Evolutionary conservation across 129 eudicot genomes (phyloP), one percentile per base, ranked within the genome.

Genomic region (Flaveria ramosissima): DNA sequence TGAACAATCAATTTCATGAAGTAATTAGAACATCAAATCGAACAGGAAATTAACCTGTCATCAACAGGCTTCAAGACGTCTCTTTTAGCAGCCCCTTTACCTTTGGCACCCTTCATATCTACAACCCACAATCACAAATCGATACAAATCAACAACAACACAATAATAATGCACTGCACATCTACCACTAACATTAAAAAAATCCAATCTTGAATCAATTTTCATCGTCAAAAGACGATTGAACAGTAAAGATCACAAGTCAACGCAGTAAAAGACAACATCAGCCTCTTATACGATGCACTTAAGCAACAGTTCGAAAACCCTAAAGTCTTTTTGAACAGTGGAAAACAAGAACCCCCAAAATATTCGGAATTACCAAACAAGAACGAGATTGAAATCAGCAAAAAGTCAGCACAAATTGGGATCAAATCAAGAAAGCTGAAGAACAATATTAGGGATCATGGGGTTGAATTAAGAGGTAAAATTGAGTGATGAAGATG

Each of bases 41-140:
- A 65, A 9, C 9, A 73, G 24, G 50, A 71, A 75, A 66, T 76
- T 27, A 64, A 51, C 97, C 83, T 85, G 74, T 92, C 97, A 77
- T 89, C 92, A 71, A 83, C 92, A 73, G 92, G 89, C 92, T 92
- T 92, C 92, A 92, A 82, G 14, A 74, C 60, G 46, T 89, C 96
- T 68, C 83, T 87, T 72, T 71, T 91, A 50, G 86, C 83, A 24
- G 90, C 83, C 15, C 86, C 95, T 74, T 82, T 89, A 48, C 92
- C 93, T 84, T 86, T 89, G n/a, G 87, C 89, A 77, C 88, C 71
- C 89, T 89, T 89, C 97, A 92, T 92, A 30, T 67, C 83, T 79
- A 72, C 17, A 85, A 46, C 68, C 39, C 39, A 30, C 43, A 64
- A 32, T 36, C 47, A 63, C 20, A 63, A 64, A 16, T 27, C 70